phyloP scores from a whole-genome alignment of 192 early-diverging fungal species.

The Allomyces arbusculus region DNA sequence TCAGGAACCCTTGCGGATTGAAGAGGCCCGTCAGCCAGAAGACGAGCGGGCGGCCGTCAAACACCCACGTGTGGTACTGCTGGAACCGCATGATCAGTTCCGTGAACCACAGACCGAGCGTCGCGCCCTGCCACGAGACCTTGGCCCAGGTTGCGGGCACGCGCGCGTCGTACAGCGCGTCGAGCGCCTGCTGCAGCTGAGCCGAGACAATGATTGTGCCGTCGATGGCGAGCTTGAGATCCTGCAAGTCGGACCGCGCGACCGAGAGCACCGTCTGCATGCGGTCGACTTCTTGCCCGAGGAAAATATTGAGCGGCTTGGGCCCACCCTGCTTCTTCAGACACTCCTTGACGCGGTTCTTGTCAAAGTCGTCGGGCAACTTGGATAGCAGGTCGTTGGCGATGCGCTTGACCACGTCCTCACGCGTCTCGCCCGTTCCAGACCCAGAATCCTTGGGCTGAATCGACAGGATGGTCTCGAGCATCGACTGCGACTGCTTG shows the following conservation, averaged over 20 bases:
- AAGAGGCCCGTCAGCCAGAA: slow-evolving; percentile 46
- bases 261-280: slow-evolving; percentile 36
- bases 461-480: slow-evolving; percentile 43
- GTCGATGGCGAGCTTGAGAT: slow-evolving; percentile 43
- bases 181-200: slow-evolving; percentile 35
- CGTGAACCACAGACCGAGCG: slow-evolving; percentile 36
- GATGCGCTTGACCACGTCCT: slow-evolving; percentile 38
- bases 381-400: slow-evolving; percentile 35
- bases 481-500: slow-evolving; percentile 36
- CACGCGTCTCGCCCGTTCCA: slow-evolving; percentile 37
- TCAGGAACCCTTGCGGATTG: slow-evolving; percentile 48
- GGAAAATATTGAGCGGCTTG: slow-evolving; percentile 43
- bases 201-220: slow-evolving; percentile 39
- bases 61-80: slow-evolving; percentile 39
- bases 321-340: slow-evolving; percentile 27
- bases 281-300: slow-evolving; percentile 40
- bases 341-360: slow-evolving; percentile 23
- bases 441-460: slow-evolving; percentile 39
- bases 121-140: slow-evolving; percentile 32
- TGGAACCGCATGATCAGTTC: slow-evolving; percentile 26
- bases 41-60: slow-evolving; percentile 37
- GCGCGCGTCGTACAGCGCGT: slow-evolving; percentile 37
- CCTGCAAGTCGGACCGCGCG: slow-evolving; percentile 27
- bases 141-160: slow-evolving; percentile 35
- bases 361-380: slow-evolving; percentile 39